A percentile compares a stretch with the other conserved stretches of the same genome.
These are phyloP conservation scores for Anisodus acutangulus DNA, from an alignment of 257 asterid genomes.

Conservation along the genomic window DNA sequence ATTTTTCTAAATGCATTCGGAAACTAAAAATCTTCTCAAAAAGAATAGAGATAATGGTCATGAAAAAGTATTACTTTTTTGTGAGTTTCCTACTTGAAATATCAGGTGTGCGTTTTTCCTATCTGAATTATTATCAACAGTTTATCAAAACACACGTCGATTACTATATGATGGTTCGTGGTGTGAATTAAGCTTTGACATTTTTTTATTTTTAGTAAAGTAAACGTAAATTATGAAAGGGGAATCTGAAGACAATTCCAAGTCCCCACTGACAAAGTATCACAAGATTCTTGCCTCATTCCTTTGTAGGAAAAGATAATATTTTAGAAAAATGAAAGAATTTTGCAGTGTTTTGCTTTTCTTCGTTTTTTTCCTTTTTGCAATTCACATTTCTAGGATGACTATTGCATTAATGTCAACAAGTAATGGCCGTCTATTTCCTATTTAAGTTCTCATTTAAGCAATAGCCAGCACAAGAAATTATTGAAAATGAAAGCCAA, in stretches of 20 bases:
- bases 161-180: background rate
- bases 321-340: background rate
- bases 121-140: too few relatives aligned
- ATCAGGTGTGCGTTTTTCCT: too few relatives aligned
- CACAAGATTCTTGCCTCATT: background rate
- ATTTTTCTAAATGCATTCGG: too few relatives aligned
- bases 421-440: background rate
- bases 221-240: background rate
- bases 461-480: background rate
- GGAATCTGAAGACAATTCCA: background rate
- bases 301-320: background rate
- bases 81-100: too few relatives aligned
- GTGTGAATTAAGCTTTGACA: background rate
- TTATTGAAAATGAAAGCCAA: conserved; percentile 19
- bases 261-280: background rate
- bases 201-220: background rate
- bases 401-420: background rate
- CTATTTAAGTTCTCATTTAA: background rate
- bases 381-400: background rate
- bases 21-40: too few relatives aligned
- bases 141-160: too few relatives aligned
- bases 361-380: background rate
- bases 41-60: too few relatives aligned
- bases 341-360: background rate
- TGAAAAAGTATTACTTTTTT: too few relatives aligned